Base-by-base conservation (phyloP, 1,139 yeast species). In the Yamadazyma trypodendri region DNA sequence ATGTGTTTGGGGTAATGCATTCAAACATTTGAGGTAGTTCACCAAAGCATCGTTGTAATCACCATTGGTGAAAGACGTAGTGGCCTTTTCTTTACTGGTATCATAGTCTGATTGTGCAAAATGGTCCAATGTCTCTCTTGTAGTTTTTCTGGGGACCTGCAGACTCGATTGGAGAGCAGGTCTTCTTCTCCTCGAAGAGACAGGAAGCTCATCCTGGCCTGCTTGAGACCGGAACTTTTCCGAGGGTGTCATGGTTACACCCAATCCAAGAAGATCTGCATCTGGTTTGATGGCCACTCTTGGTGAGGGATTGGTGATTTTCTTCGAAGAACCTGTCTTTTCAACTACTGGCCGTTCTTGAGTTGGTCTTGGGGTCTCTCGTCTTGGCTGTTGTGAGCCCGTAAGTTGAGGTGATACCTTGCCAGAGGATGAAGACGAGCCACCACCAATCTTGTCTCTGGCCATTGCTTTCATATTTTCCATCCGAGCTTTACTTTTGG, bases 31-130 rank as follows among this genome's bases (percentile, higher is more conserved):
- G 14, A 76, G 65, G 54, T 86, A 94, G 37, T 71, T 68, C 17
- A 67, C 71, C 13, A 78, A 67, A 0, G 98, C 92, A 6, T 68
- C 60, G 6, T 79, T 59, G 56, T 84, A 94, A 56, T 92, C 92
- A n/a, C 99, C 98, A 12, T 79, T 73, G 41, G 76, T 75, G 63
- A 81, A 92, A 0, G 81, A 73, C 22, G 70, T 72, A 3, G 79
- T 65, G 4, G 89, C 97, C 24, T 73, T 70, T 13, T 65, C 63
- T 43, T 86, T 78, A 16, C 76, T 68, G n/a, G 76, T 75, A 4
- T 69, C 68, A 52, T 77, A 79, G 56, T 76, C 74, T 6, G 78
- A 72, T 34, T 72, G 67, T 22, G 65, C 67, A 43, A 69, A 67
- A 32, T 70, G 66, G 44, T 72, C 65, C 35, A 72, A 54, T 13